phyloP scores from a whole-genome alignment of 2,329 filamentous ascomycete species.

The Coniochaeta hoffmannii region DNA sequence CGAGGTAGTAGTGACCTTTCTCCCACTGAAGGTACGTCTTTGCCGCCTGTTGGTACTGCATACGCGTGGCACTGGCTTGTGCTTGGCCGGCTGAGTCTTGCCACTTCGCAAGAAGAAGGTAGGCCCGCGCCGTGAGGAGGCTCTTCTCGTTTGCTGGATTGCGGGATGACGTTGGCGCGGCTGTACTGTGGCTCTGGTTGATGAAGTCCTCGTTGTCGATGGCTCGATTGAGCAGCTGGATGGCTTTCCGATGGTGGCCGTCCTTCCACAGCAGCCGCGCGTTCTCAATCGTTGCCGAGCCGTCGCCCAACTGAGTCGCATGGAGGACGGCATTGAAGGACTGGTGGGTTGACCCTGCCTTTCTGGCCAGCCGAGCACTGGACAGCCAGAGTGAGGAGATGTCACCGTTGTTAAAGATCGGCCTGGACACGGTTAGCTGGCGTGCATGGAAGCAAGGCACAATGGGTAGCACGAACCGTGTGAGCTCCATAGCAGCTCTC shows the following conservation, averaged over 20 bases:
- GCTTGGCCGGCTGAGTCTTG: slow-evolving; percentile 92
- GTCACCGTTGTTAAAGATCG: slow-evolving; percentile 60
- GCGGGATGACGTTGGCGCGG: slow-evolving; percentile 28
- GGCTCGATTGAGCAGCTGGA: slow-evolving; percentile 80
- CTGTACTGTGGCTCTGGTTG: slow-evolving; percentile 23
- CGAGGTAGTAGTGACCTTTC: slow-evolving; percentile 94
- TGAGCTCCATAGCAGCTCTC: slow-evolving; percentile 78
- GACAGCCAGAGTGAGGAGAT: slow-evolving; percentile 80
- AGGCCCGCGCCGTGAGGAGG: slow-evolving; percentile 65
- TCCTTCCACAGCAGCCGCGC: slow-evolving; percentile 90
- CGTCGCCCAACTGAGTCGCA: slow-evolving; percentile 75
- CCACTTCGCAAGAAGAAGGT: slow-evolving; percentile 92
- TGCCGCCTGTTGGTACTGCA: slow-evolving; percentile 78
- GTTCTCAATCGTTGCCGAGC: slow-evolving; percentile 88
- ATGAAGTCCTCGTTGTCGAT: slow-evolving; percentile 73
- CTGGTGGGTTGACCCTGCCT: slow-evolving; percentile 73
- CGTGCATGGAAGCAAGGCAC: slow-evolving; percentile 19
- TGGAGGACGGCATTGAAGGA: slow-evolving; percentile 92
- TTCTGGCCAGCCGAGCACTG: slow-evolving; percentile 78
- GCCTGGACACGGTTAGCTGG: slow-evolving; percentile 24
- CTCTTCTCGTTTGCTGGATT: slow-evolving; percentile 43
- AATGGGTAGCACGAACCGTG: slow-evolving; percentile 24
- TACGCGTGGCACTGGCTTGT: slow-evolving; percentile 69
- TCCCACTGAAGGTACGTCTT: slow-evolving; percentile 71
- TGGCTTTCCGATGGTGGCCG: slow-evolving; percentile 88